A percentile compares a stretch with the other conserved stretches of the same genome.
Evolutionary conservation across 2,329 filamentous ascomycete species (phyloP).

Genomic region (Lithohypha guttulata): DNA sequence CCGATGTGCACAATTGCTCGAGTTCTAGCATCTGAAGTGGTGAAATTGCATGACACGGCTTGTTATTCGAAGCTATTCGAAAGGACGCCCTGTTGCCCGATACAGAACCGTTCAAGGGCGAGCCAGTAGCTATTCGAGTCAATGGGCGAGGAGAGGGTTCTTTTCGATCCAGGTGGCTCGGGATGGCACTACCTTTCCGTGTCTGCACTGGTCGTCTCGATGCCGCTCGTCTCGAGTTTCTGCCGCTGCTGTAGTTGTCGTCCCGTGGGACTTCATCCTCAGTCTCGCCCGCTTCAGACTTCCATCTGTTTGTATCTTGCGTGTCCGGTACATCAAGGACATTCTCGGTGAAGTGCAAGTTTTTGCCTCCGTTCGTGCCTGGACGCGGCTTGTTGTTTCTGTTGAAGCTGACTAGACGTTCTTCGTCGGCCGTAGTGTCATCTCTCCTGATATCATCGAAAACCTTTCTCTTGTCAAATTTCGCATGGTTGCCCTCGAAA

Average conservation of each 20-base stretch:
- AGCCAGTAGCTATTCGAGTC: conserved; percentile 27
- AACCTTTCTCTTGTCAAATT: conserved; percentile 85
- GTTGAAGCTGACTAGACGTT: conserved; percentile 85
- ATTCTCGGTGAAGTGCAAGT: conserved; percentile 83
- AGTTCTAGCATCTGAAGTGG: conserved; percentile 83
- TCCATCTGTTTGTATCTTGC: conserved; percentile 42
- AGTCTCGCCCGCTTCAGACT: conserved; percentile 62
- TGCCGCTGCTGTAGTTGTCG: conserved; percentile 35
- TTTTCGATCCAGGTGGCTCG: conserved; percentile 27
- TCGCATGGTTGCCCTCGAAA: conserved; percentile 77
- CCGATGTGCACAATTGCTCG: conserved; percentile 79
- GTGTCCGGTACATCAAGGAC: conserved; percentile 57
- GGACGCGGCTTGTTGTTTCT: conserved; percentile 44
- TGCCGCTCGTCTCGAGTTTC: conserved; percentile 33
- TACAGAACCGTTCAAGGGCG: conserved; percentile 30
- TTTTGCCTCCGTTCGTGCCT: conserved; percentile 71
- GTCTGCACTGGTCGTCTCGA: conserved; percentile 30
- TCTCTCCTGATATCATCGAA: conserved; percentile 88
- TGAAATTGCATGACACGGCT: conserved; percentile 47
- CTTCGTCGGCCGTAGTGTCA: conserved; percentile 78
- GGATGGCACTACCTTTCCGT: conserved; percentile 34
- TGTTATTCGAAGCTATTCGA: conserved; percentile 43
- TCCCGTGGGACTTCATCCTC: conserved; percentile 29
- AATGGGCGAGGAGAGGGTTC: conserved; percentile 19
- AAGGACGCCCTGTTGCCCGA: conserved; percentile 29